Conservation (phyloP, 768 basidiomycete genomes). For the Strobilomyces confusus region DNA sequence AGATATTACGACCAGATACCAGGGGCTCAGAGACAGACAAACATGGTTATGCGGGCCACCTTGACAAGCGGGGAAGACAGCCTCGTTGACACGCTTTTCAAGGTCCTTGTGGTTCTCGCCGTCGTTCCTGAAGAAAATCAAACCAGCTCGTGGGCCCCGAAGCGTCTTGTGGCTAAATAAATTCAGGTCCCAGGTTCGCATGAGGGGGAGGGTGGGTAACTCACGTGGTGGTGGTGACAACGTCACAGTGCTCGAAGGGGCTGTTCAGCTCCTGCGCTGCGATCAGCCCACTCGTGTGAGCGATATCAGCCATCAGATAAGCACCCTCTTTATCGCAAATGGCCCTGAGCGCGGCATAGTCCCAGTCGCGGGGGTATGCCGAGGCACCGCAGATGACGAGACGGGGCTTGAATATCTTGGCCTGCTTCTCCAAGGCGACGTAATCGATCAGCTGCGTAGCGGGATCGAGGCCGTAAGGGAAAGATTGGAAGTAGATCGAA, state of each 20-base stretch:
- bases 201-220: slow-evolving; percentile 24
- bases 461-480: slow-evolving; percentile 86
- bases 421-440: slow-evolving; percentile 70
- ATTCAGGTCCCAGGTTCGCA: neutral
- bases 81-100: slow-evolving; percentile 95
- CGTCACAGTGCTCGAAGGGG: slow-evolving; percentile 95
- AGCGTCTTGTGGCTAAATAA: slow-evolving; percentile 87
- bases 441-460: slow-evolving; percentile 90
- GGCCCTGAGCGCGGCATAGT: slow-evolving; percentile 79
- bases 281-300: slow-evolving; percentile 93
- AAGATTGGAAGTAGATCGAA: slow-evolving; percentile 99
- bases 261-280: slow-evolving; percentile 87
- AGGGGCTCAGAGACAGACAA: slow-evolving; percentile 21
- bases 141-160: slow-evolving; percentile 94
- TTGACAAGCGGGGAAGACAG: slow-evolving; percentile 99
- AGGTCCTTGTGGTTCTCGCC: slow-evolving; percentile 76
- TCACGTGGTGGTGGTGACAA: slow-evolving; percentile 95
- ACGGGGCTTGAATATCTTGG: slow-evolving; percentile 92
- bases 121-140: slow-evolving; percentile 98
- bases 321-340: slow-evolving; percentile 86
- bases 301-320: slow-evolving; percentile 94
- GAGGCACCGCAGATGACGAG: slow-evolving; percentile 97
- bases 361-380: slow-evolving; percentile 98
- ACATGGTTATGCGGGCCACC: slow-evolving; percentile 99
- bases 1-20: neutral